Evolutionary conservation across 2,329 filamentous ascomycete genomes (phyloP).

Genomic region (Talaromyces verruculosus): DNA sequence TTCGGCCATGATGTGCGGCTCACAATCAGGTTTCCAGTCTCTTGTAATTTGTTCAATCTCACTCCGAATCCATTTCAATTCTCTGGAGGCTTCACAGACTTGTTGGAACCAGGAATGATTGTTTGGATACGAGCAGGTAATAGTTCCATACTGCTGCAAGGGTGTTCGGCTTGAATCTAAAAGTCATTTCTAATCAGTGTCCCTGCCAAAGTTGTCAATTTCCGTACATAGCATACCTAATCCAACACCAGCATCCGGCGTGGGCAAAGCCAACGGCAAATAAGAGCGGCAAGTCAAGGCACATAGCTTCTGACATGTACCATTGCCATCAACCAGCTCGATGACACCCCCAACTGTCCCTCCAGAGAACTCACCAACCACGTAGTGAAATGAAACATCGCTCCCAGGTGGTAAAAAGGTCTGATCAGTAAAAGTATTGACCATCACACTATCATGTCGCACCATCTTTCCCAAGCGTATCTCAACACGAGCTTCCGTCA

Average conservation of each 20-base stretch:
- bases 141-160: background rate
- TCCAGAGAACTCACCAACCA: background rate
- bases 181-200: background rate
- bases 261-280: background rate
- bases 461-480: background rate
- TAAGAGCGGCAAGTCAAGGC: slow-evolving; percentile 8
- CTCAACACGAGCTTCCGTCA: slow-evolving; percentile 2
- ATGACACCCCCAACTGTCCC: slow-evolving; percentile 11
- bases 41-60: background rate
- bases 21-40: background rate
- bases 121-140: background rate
- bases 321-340: background rate
- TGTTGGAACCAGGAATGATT: background rate
- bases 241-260: background rate
- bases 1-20: background rate
- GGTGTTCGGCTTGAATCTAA: background rate
- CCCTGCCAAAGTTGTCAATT: background rate
- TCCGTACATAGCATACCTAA: background rate
- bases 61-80: background rate
- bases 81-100: background rate
- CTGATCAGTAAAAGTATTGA: background rate
- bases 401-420: background rate
- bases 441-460: background rate
- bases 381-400: slow-evolving; percentile 1
- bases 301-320: background rate